Base-by-base conservation (phyloP, 2,329 filamentous ascomycete species). In the Rosellinia necatrix region DNA sequence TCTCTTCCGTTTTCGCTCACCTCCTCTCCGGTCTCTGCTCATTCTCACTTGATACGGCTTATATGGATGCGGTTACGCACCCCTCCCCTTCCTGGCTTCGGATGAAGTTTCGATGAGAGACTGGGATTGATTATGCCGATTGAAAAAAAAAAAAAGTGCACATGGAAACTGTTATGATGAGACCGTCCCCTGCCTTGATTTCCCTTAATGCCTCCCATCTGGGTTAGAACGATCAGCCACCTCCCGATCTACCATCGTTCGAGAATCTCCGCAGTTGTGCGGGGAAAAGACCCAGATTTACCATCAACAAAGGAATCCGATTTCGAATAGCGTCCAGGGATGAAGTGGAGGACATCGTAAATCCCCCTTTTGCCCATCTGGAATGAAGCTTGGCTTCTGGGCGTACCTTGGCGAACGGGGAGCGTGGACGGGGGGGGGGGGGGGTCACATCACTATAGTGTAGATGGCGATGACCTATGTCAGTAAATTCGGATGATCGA, bases 401-500 rank as follows among this genome's bases (percentile, higher is more conserved):
- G n/a, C n/a, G n/a, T n/a, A n/a, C n/a, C 13, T 19, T 3, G 34
- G 34, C 34, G 3, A 19, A 51, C 47, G n/a, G 35, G 44, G 29
- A 32, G 38, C 13, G 4, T 27, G 4, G 13, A 27, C 10, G 17
- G 22, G 25, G 49, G 21, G 15, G 38, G 4, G 13, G 34, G 6
- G 17, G 22, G 25, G 49, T n/a, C 22, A 30, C 46, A 35, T 44
- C 53, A 55, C 24, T 24, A 44, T 51, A 59, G 56, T 42, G 53
- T 4, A n/a, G 25, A 59, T 59, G 56, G 27, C 42, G 48, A n/a
- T n/a, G n/a, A n/a, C n/a, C n/a, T n/a, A n/a, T n/a, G n/a, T n/a
- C n/a, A n/a, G n/a, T n/a, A n/a, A n/a, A n/a, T n/a, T n/a, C n/a
- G n/a, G n/a, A n/a, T n/a, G n/a, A n/a, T n/a, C n/a, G n/a, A n/a